Conservation (phyloP, 116 monocot genomes). For the Iris pallida region DNA sequence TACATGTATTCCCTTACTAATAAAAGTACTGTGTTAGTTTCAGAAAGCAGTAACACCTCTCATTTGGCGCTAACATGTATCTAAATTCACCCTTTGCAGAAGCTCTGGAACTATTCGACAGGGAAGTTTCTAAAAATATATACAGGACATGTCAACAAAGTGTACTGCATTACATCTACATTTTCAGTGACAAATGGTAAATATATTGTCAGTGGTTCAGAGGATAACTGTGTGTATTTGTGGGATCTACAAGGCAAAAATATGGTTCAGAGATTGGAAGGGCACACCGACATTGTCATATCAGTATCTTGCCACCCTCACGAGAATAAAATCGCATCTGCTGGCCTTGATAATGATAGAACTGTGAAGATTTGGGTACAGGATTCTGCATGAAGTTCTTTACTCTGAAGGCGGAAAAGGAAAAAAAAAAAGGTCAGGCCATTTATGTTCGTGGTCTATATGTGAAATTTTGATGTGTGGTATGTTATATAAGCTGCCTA, state of each 20-base stretch:
- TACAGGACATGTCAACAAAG: constrained; percentile 69
- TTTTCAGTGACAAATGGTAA: constrained; percentile 88
- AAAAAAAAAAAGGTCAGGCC: not conserved
- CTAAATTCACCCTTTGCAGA: constrained; percentile 36
- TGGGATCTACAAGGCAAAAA: constrained; percentile 91
- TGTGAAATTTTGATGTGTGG: too few relatives aligned
- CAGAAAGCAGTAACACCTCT: not conserved
- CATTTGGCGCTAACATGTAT: not conserved
- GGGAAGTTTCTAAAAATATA: constrained; percentile 73
- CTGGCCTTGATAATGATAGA: constrained; percentile 69
- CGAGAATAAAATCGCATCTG: constrained; percentile 79
- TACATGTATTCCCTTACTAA: too few relatives aligned
- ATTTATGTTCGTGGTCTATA: not conserved
- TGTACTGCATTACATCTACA: constrained; percentile 67
- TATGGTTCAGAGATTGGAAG: constrained; percentile 79
- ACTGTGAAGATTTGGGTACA: constrained; percentile 79
- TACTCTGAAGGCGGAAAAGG: not conserved
- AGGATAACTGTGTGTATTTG: constrained; percentile 69
- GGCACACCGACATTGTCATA: constrained; percentile 72
- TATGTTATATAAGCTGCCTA: too few relatives aligned
- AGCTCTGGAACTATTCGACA: constrained; percentile 56
- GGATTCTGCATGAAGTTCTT: constrained; percentile 21
- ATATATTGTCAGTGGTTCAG: constrained; percentile 82
- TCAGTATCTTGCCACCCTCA: constrained; percentile 76
- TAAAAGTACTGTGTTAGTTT: too few relatives aligned